Evolutionary conservation across 139 green algal genomes (phyloP).

Genomic region (Desmodesmus armatus): DNA sequence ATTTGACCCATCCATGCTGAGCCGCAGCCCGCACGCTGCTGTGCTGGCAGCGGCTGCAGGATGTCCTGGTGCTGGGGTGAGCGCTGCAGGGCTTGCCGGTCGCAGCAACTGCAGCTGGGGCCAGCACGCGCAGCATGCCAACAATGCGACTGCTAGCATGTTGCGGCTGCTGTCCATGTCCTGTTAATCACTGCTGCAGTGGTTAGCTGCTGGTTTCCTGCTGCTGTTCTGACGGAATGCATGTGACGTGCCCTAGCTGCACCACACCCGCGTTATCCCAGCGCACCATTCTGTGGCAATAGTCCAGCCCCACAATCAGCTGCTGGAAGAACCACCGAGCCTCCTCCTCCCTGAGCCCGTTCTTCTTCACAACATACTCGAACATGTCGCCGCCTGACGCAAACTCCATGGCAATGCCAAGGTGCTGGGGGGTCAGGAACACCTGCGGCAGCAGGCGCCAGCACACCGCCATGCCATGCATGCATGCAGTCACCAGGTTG

Average conservation of each 20-base stretch:
- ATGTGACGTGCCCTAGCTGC: not conserved
- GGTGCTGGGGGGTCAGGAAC: constrained; percentile 82
- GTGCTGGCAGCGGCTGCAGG: no score
- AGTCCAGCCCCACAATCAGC: constrained; percentile 92
- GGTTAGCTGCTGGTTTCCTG: not conserved
- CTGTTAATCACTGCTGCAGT: not conserved
- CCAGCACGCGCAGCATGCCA: not conserved
- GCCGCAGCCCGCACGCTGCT: no score
- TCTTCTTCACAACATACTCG: constrained; percentile 70
- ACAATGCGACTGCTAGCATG: not conserved
- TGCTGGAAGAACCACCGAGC: constrained; percentile 94
- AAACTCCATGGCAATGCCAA: constrained; percentile 96
- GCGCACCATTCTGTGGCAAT: constrained; percentile 70
- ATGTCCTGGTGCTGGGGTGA: no score
- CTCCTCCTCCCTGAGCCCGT: constrained; percentile 44
- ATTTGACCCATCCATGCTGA: no score
- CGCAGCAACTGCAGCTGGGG: not conserved
- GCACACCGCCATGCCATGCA: not conserved
- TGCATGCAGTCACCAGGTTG: no score
- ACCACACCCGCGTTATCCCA: not conserved
- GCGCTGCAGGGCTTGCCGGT: no score
- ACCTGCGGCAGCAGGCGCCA: constrained; percentile 58
- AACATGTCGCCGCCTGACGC: constrained; percentile 93
- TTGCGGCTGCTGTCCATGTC: not conserved
- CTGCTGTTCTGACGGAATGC: not conserved